Conservation (phyloP, 169 alveolate genomes). For the Theileria sp. region DNA sequence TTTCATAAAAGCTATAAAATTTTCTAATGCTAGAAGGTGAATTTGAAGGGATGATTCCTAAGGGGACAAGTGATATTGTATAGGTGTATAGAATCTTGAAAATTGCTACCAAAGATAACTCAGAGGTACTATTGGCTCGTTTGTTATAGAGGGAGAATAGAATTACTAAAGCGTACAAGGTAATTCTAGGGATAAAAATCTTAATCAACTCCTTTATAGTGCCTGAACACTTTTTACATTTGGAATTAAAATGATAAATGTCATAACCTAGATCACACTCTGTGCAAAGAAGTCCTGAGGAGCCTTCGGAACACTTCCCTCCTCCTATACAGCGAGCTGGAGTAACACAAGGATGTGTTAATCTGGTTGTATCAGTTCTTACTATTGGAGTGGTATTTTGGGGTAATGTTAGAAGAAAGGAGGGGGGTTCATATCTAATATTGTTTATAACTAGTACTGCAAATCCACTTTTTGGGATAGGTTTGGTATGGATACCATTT, state of each 20-base stretch:
- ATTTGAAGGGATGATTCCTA: constrained; percentile 42
- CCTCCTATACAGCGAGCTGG: constrained; percentile 68
- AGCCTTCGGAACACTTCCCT: constrained; percentile 67
- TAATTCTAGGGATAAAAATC: constrained; percentile 38
- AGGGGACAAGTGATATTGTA: constrained; percentile 38
- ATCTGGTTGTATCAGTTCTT: constrained; percentile 39
- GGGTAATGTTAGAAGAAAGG: constrained; percentile 25
- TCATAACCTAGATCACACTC: constrained; percentile 69
- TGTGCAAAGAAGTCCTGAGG: constrained; percentile 73
- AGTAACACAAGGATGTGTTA: constrained; percentile 57
- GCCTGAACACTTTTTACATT: constrained; percentile 54
- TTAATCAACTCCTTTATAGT: background rate
- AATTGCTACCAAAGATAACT: constrained; percentile 36
- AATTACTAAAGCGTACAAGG: constrained; percentile 7
- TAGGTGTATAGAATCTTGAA: constrained; percentile 52
- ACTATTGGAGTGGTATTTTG: constrained; percentile 49
- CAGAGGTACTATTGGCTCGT: constrained; percentile 15
- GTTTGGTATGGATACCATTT: constrained; percentile 42
- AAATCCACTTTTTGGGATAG: constrained; percentile 41
- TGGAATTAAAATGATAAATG: constrained; percentile 63
- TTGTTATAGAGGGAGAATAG: constrained; percentile 23
- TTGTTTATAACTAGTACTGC: constrained; percentile 50
- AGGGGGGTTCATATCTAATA: background rate
- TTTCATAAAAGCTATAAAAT: constrained; percentile 29
- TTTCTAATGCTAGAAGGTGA: constrained; percentile 51